Evolutionary conservation across 495 filamentous ascomycete species (phyloP), one percentile per base, ranked within the genome.

Genomic region (Emericellopsis terricola): DNA sequence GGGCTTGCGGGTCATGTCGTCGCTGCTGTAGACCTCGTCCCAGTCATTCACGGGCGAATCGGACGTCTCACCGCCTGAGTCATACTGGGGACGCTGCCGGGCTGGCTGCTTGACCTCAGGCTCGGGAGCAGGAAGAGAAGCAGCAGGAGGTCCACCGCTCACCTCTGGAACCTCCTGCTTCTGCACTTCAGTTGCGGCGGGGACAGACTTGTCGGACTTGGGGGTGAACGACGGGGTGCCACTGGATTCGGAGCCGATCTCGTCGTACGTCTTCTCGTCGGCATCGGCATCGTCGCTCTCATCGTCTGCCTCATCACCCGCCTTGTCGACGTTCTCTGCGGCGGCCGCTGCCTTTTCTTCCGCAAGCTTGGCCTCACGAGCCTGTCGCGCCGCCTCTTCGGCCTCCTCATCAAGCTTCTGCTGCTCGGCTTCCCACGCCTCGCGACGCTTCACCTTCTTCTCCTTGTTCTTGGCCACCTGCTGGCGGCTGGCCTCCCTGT

Each of bases 1-100:
- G 9, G 62, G 59, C 46, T 64, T 65, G 28, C 54, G 53, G 2
- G 59, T 48, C 53, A 64, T 60, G 42, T 66, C 62, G 42, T 66
- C 62, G 34, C 52, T 57, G 31, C 53, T 58, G 41, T 66, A 66
- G 17, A 64, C 52, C 31, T 51, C 45, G 31, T 66, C 62, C 60
- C 60, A 66, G 26, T 66, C 62, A n/a, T 55, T 50, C 13, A 64
- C 46, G 3, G 62, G 62, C 8, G 59, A 62, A 13, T 61, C 62
- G 8, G 57, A 62, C 1, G 59, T 59, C 28, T 66, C 62, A 34
- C 53, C 49, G n/a, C 60, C 57, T 1, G 57, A 57, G 2, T 43
- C 43, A 31, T 48, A 46, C 8, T 8, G 14, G 13, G 10, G 11
- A 11, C 15, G n/a, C 19, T 15, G 15, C 28, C 6, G 5, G 10